Base-by-base conservation (phyloP, 345 rosid genomes). In the Nephelium lappaceum region DNA sequence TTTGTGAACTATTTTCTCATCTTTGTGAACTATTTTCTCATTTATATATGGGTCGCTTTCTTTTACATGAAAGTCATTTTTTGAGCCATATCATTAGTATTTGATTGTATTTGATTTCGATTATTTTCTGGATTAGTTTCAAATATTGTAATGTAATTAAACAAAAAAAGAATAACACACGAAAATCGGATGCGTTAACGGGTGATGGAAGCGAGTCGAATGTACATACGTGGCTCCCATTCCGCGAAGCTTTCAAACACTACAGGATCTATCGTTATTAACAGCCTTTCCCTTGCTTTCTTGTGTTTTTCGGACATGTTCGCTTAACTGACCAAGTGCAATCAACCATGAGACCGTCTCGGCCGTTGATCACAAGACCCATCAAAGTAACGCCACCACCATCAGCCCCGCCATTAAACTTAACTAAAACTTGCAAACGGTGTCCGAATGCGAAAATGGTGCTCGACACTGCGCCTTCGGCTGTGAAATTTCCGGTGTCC, bases 261-360 rank as follows among this genome's bases (percentile, higher is more conserved):
- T 19, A 8, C 16, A 1, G 27, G n/a, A n/a, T 58, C 75, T 11
- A 11, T 60, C 15, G 38, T 41, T 39, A 14, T 39, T 42, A 73
- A 73, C 55, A 3, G n/a, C 5, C 23, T 1, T 42, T 61, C 38
- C 64, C 64, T 53, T 51, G 15, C 19, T 27, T 27, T 31, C 36
- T 31, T 31, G 36, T 60, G 64, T 21, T n/a, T 3, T 60, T 60
- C 64, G 8, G 57, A 15, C 64, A 60, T 2, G 14, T n/a, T 9
- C 25, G 21, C 64, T 60, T 18, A n/a, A 60, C 55, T 25, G 27
- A 3, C 36, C 36, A 11, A 45, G 51, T 11, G 11, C 43, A 14
- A 55, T 31, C 63, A 38, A 77, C 62, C 61, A 82, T 69, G 70
- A 67, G 63, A n/a, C 64, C 79, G 24, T 78, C 77, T 57, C 69